phyloP scores from a whole-genome alignment of 1,284 basidiomycete species.

The Takashimella koratensis region DNA sequence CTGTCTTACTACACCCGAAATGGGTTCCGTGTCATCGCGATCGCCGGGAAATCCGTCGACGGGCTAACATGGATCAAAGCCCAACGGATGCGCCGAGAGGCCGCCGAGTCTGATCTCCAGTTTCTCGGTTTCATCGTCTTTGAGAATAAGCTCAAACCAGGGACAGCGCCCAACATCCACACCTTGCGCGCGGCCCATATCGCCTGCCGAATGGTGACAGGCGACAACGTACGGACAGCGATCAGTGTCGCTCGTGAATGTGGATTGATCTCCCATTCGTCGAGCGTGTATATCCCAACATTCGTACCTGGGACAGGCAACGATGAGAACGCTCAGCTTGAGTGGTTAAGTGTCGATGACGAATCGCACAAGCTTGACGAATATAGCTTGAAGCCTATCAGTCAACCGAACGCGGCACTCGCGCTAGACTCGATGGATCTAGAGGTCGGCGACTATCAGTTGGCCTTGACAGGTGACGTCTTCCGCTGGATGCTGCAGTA shows the following conservation, averaged over 20 bases:
- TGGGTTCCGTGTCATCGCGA: conserved; percentile 96
- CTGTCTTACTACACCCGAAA: conserved; percentile 95
- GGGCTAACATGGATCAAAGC: conserved; percentile 96
- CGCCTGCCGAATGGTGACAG: conserved; percentile 96
- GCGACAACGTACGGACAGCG: conserved; percentile 94
- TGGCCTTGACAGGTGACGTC: conserved; percentile 93
- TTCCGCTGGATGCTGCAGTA: conserved; percentile 99
- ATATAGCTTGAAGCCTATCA: conserved; percentile 76
- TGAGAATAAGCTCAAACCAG: conserved; percentile 96
- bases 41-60: conserved; percentile 93
- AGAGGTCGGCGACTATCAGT: conserved; percentile 73
- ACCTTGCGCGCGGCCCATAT: conserved; percentile 85
- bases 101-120: conserved; percentile 84
- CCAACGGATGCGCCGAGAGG: conserved; percentile 92
- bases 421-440: conserved; percentile 60
- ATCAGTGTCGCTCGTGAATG: conserved; percentile 97
- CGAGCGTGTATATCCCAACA: conserved; percentile 83
- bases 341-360: conserved; percentile 94
- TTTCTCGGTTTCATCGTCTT: conserved; percentile 98
- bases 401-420: conserved; percentile 58
- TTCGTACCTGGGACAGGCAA: conserved; percentile 78
- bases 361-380: conserved; percentile 77
- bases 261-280: conserved; percentile 78
- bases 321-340: conserved; percentile 63
- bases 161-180: conserved; percentile 86